These are phyloP conservation scores for Diutina pseudorugosa DNA, from an alignment of 1,139 yeast genomes.

Conservation along the genomic window DNA sequence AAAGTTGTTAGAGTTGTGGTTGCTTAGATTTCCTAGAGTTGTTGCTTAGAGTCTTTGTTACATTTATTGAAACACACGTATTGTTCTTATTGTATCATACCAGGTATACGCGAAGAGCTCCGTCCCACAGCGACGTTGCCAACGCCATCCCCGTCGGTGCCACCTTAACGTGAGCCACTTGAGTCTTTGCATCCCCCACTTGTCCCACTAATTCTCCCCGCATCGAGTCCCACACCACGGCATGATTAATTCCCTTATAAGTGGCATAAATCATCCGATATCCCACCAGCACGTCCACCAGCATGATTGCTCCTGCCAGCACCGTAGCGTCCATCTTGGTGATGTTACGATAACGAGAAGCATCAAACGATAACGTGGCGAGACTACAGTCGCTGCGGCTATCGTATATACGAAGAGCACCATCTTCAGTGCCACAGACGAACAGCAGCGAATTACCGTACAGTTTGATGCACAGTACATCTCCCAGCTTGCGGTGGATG, in stretches of 20 bases:
- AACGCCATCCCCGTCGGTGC: not conserved
- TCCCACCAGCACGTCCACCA: constrained; percentile 3
- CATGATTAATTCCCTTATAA: not conserved
- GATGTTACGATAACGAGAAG: not conserved
- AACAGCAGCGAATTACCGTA: constrained; percentile 50
- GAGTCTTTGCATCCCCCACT: not conserved
- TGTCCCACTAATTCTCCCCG: not conserved
- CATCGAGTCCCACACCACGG: constrained; percentile 3
- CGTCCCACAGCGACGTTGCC: not conserved
- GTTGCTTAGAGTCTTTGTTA: too few species aligned
- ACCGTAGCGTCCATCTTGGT: not conserved
- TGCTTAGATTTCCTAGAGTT: too few species aligned
- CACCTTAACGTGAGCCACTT: not conserved
- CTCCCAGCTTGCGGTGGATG: constrained; percentile 33
- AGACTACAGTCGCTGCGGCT: constrained; percentile 67
- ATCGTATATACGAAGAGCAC: constrained; percentile 61
- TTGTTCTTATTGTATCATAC: not conserved
- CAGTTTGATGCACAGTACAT: constrained; percentile 52
- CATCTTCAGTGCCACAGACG: constrained; percentile 72
- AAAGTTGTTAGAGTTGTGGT: too few species aligned
- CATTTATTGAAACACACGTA: too few species aligned
- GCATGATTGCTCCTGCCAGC: constrained; percentile 2
- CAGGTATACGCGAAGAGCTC: not conserved
- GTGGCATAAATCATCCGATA: not conserved
- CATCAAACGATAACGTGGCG: constrained; percentile 13